Evolutionary conservation across 208 protist species (phyloP).

Genomic region (Sergeia podlipaevii): DNA sequence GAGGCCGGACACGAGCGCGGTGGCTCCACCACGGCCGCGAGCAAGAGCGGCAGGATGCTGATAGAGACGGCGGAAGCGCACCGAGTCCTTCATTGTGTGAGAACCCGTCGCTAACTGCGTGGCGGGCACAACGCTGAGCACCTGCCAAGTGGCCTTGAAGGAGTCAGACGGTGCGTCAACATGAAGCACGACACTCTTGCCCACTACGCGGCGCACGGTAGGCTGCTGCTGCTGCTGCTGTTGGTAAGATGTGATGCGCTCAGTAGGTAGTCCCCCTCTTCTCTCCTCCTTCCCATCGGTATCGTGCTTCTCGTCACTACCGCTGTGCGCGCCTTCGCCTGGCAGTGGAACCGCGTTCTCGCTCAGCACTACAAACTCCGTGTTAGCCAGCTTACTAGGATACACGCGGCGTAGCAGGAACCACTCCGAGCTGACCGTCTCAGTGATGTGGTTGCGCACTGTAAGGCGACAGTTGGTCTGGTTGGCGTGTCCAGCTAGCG

Average conservation of each 20-base stretch:
- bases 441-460: slow-evolving; percentile 60
- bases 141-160: slow-evolving; percentile 27
- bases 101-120: slow-evolving; percentile 19
- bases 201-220: slow-evolving; percentile 38
- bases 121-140: slow-evolving; percentile 30
- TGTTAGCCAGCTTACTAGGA: slow-evolving; percentile 27
- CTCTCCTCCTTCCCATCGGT: neutral
- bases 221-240: neutral
- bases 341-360: slow-evolving; percentile 56
- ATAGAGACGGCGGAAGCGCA: slow-evolving; percentile 36
- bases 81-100: slow-evolving; percentile 35
- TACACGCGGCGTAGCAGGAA: slow-evolving; percentile 67
- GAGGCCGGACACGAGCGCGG: slow-evolving; percentile 52
- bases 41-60: slow-evolving; percentile 39
- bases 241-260: neutral
- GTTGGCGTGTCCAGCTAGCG: slow-evolving; percentile 8
- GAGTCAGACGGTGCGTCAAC: slow-evolving; percentile 35
- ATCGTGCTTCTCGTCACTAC: neutral
- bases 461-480: slow-evolving; percentile 48
- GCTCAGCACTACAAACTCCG: slow-evolving; percentile 50
- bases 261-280: neutral
- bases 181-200: slow-evolving; percentile 62
- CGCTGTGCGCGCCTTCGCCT: neutral
- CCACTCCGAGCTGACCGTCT: slow-evolving; percentile 45
- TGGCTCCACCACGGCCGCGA: slow-evolving; percentile 40